Percentiles rank a stretch among this genome's conserved stretches.
Conservation (phyloP, 202 grass and related monocot genomes). For the Panicum virgatum region DNA sequence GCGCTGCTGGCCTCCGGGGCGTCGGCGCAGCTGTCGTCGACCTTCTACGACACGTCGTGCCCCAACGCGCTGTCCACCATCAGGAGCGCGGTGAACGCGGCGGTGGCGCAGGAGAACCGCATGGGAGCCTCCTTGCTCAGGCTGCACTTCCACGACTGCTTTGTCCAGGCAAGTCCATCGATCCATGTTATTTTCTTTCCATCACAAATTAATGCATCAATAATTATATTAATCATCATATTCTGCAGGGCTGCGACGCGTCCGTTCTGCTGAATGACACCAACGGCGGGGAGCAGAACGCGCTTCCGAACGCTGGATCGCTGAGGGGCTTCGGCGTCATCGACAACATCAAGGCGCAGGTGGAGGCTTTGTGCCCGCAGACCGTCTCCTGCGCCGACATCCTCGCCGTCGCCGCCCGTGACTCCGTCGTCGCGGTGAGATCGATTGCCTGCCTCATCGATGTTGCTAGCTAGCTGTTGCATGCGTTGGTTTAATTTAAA, state of each 20-base stretch:
- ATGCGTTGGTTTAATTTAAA: not conserved
- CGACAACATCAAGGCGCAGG: conserved; percentile 51
- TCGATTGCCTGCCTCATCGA: too few relatives aligned
- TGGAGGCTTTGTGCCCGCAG: conserved; percentile 49
- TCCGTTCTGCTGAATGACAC: conserved; percentile 60
- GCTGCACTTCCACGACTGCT: conserved; percentile 46
- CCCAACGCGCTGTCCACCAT: conserved; percentile 33
- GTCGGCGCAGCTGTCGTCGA: conserved; percentile 44
- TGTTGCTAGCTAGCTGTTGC: not conserved
- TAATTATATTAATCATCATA: too few relatives aligned
- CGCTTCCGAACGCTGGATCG: conserved; percentile 32
- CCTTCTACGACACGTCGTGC: conserved; percentile 60
- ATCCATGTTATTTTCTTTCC: too few relatives aligned
- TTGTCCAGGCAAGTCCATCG: conserved; percentile 40
- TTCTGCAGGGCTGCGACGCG: conserved; percentile 67
- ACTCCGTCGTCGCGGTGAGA: conserved; percentile 48
- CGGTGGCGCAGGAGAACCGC: conserved; percentile 33
- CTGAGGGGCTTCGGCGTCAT: conserved; percentile 57
- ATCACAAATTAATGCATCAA: too few relatives aligned
- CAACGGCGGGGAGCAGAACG: conserved; percentile 43
- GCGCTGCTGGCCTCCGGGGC: not conserved
- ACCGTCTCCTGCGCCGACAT: conserved; percentile 77
- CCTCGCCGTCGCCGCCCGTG: conserved; percentile 52
- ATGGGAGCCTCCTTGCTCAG: conserved; percentile 55
- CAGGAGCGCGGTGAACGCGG: conserved; percentile 13